These are phyloP conservation scores for Rhodotorula sphaerocarpa DNA, from an alignment of 768 basidiomycete genomes.

Conservation along the genomic window DNA sequence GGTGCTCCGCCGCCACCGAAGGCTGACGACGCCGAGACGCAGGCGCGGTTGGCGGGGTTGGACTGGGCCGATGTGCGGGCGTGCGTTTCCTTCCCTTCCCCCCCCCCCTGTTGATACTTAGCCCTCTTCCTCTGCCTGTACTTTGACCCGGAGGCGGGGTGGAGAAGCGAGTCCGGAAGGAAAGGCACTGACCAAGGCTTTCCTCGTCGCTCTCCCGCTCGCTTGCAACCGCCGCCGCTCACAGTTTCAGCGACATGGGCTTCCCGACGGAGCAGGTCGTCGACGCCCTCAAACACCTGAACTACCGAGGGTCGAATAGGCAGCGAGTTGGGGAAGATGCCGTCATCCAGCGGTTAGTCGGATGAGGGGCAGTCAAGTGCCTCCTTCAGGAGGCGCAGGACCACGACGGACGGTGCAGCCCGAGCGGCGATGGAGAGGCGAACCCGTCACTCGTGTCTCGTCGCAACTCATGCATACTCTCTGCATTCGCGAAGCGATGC, in stretches of 20 bases:
- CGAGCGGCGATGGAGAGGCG: no score
- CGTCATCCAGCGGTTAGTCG: slow-evolving; percentile 23
- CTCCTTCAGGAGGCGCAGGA: no score
- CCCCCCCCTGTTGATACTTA: background rate
- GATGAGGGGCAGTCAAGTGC: no score
- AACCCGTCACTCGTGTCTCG: no score
- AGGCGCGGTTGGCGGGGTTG: slow-evolving; percentile 69
- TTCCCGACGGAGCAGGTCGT: slow-evolving; percentile 44
- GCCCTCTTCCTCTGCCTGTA: background rate
- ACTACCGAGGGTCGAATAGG: slow-evolving; percentile 59
- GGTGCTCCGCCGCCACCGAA: background rate
- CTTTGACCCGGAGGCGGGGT: no score
- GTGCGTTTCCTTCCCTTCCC: slow-evolving; percentile 1
- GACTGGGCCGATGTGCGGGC: slow-evolving; percentile 52
- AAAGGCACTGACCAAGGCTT: no score
- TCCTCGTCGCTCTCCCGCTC: no score
- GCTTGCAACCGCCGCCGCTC: no score
- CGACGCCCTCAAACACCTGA: slow-evolving; percentile 73
- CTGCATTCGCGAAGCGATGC: no score
- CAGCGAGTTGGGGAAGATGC: slow-evolving; percentile 22
- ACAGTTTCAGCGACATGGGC: slow-evolving; percentile 3
- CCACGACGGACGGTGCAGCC: no score
- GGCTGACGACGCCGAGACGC: slow-evolving; percentile 41
- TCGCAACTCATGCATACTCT: no score
- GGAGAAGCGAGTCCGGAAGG: no score